Percentiles rank a stretch among this genome's conserved stretches.
Conservation (phyloP, 805 yeast genomes). For the Nakazawaea ernobii region DNA sequence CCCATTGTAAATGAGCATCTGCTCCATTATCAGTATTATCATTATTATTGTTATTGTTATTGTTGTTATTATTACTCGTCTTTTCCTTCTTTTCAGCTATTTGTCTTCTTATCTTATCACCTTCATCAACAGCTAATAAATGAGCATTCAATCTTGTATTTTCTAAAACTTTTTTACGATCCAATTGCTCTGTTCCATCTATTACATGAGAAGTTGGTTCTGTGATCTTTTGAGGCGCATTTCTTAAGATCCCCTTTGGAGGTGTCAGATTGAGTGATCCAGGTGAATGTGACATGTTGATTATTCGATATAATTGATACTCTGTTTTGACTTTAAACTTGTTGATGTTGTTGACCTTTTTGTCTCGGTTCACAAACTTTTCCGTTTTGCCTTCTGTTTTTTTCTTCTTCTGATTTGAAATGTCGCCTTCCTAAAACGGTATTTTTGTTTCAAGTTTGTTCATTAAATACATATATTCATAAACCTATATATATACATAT, state of each 20-base stretch:
- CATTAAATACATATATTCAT: background rate
- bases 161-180: constrained; percentile 65
- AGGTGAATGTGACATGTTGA: constrained; percentile 9
- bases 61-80: constrained; percentile 4
- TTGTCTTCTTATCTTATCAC: constrained; percentile 41
- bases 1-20: constrained; percentile 67
- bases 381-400: no score
- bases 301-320: background rate
- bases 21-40: background rate
- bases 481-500: background rate
- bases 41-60: constrained; percentile 22
- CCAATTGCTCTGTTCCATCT: constrained; percentile 21
- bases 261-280: constrained; percentile 9
- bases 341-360: no score
- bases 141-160: constrained; percentile 76
- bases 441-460: background rate
- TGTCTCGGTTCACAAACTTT: no score
- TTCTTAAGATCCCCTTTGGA: constrained; percentile 29
- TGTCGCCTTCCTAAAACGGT: no score
- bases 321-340: no score
- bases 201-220: constrained; percentile 14
- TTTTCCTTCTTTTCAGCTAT: constrained; percentile 33
- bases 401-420: no score
- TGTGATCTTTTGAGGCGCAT: constrained; percentile 15
- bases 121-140: constrained; percentile 30